phyloP scores from a whole-genome alignment of 2,329 filamentous ascomycete species.

The Nemania diffusa region DNA sequence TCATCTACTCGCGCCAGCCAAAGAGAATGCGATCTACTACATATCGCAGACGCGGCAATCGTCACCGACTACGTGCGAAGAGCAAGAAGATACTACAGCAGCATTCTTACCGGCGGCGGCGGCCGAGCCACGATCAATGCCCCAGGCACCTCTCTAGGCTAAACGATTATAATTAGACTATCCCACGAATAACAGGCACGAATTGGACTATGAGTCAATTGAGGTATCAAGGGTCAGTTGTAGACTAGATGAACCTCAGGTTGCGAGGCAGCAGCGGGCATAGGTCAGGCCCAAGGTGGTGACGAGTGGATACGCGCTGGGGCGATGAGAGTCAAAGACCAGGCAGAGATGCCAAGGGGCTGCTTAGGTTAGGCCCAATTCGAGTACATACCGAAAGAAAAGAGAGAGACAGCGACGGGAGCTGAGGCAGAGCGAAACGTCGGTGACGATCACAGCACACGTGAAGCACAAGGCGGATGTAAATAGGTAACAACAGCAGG shows the following conservation, averaged over 20 bases:
- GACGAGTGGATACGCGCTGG: conserved; percentile 26
- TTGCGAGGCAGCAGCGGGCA: conserved; percentile 30
- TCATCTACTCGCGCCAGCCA: background rate
- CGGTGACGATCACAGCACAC: conserved; percentile 9
- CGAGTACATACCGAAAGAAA: conserved; percentile 11
- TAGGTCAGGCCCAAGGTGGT: background rate
- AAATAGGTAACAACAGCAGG: background rate
- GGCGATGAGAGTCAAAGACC: conserved; percentile 18
- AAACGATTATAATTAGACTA: conserved; percentile 18
- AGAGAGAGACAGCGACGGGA: background rate
- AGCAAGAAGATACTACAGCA: conserved; percentile 1
- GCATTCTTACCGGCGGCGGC: conserved; percentile 9
- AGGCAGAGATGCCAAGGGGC: conserved; percentile 26
- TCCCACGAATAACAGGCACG: background rate
- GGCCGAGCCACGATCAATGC: conserved; percentile 29
- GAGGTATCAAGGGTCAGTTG: conserved; percentile 12
- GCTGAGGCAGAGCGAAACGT: background rate
- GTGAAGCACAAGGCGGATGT: background rate
- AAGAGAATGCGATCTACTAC: background rate
- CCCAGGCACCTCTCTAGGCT: conserved; percentile 27
- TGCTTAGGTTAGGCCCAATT: background rate
- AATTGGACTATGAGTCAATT: conserved; percentile 25
- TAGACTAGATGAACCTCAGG: conserved; percentile 18
- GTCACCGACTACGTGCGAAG: background rate
- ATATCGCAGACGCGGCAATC: background rate